Evolutionary conservation across 2,329 filamentous ascomycete species (phyloP).

Genomic region (Arthrobotrys sphaeroides): DNA sequence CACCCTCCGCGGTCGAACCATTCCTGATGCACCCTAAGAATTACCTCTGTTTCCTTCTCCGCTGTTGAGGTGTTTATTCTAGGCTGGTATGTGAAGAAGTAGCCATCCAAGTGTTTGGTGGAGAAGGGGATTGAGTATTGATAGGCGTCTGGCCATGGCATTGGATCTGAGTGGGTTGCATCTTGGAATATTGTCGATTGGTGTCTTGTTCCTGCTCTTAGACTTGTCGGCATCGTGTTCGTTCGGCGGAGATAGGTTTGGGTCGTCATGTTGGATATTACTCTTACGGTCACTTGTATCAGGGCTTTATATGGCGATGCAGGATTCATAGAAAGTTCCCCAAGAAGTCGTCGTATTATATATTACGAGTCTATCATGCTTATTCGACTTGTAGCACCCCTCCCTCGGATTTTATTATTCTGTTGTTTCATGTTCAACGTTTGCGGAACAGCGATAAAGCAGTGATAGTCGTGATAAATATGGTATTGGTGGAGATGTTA

Average conservation of each 20-base stretch:
- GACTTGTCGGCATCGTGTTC: background rate
- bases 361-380: background rate
- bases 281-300: too few relatives aligned
- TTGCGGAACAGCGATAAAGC: constrained; percentile 3
- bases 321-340: background rate
- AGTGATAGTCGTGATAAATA: background rate
- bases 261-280: background rate
- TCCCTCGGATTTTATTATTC: background rate
- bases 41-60: constrained; percentile 6
- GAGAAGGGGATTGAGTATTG: constrained; percentile 8
- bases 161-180: background rate
- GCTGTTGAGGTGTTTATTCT: constrained; percentile 1
- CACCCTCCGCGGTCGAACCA: constrained; percentile 10
- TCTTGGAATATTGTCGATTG: constrained; percentile 5
- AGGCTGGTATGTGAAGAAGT: constrained; percentile 5
- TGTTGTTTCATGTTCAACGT: background rate
- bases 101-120: background rate
- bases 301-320: background rate
- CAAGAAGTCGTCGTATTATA: background rate
- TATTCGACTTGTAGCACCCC: background rate
- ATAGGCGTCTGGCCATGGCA: background rate
- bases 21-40: constrained; percentile 2
- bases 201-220: background rate
- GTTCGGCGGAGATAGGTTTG: constrained; percentile 3
- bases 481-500: constrained; percentile 17